phyloP scores from a whole-genome alignment of 1,284 basidiomycete species.

The Schizopora paradoxa region DNA sequence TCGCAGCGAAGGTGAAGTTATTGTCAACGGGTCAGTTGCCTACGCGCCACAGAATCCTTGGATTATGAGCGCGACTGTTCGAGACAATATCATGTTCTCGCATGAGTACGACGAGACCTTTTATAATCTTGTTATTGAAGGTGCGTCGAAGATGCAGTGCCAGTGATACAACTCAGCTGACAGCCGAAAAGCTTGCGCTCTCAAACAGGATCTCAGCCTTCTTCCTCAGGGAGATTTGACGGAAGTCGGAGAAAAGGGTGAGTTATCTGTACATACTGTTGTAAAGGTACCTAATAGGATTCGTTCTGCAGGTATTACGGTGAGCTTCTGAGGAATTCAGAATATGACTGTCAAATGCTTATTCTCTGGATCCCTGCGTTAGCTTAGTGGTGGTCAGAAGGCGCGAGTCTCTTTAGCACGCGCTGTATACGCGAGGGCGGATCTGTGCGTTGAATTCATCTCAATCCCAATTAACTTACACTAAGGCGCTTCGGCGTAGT shows the following conservation, averaged over 20 bases:
- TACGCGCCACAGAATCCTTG: conserved; percentile 91
- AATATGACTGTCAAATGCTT: neutral
- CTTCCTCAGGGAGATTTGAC: conserved; percentile 70
- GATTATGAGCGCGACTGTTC: conserved; percentile 79
- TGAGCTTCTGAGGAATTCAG: conserved; percentile 22
- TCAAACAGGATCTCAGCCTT: conserved; percentile 74
- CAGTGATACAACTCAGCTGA: conserved; percentile 4
- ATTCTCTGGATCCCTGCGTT: neutral
- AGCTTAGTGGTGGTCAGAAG: conserved; percentile 66
- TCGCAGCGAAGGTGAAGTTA: conserved; percentile 67
- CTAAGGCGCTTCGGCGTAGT: conserved; percentile 20
- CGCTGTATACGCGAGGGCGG: conserved; percentile 39
- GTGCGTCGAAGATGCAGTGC: conserved; percentile 30
- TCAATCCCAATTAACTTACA: neutral
- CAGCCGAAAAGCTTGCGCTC: conserved; percentile 68
- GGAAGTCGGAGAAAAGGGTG: conserved; percentile 71
- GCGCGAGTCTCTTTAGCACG: conserved; percentile 47
- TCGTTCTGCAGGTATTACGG: conserved; percentile 32
- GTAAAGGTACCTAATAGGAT: neutral
- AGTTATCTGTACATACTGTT: neutral
- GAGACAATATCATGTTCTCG: conserved; percentile 88
- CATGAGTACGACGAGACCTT: conserved; percentile 81
- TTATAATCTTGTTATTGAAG: conserved; percentile 72
- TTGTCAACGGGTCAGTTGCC: conserved; percentile 71
- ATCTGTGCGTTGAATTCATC: conserved; percentile 33